A percentile compares a stretch with the other conserved stretches of the same genome.
These are phyloP conservation scores for Pyricularia pennisetigena DNA, from an alignment of 2,329 filamentous ascomycete species.

Conservation along the genomic window DNA sequence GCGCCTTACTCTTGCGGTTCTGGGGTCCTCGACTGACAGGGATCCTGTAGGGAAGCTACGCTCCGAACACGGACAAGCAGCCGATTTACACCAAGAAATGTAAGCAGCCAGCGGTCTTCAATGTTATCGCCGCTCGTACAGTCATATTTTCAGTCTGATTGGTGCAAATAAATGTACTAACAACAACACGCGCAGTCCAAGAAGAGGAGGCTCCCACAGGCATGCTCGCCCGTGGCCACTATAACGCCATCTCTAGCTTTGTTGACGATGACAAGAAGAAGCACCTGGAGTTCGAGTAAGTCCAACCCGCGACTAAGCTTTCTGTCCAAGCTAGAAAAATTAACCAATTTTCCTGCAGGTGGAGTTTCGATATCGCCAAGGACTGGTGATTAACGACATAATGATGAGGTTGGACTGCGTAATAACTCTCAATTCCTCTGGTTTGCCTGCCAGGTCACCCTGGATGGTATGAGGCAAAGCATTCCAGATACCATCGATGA, in stretches of 20 bases:
- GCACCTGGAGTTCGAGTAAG: conserved; percentile 71
- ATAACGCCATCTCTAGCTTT: conserved; percentile 83
- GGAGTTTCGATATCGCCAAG: conserved; percentile 95
- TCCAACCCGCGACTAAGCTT: neutral
- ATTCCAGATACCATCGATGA: neutral
- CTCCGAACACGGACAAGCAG: conserved; percentile 84
- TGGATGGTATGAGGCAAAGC: neutral
- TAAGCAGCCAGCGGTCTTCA: conserved; percentile 38
- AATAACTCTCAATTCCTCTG: neutral
- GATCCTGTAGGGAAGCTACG: conserved; percentile 68
- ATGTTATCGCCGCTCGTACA: neutral
- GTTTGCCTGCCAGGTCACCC: neutral
- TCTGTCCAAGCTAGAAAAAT: neutral
- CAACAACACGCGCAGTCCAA: conserved; percentile 49
- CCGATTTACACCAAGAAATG: conserved; percentile 84
- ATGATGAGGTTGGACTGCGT: neutral
- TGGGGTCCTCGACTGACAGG: conserved; percentile 7
- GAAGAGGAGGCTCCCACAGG: conserved; percentile 87
- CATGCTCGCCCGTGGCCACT: conserved; percentile 83
- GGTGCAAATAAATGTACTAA: neutral
- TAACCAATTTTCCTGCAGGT: conserved; percentile 24
- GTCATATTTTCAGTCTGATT: neutral
- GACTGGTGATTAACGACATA: conserved; percentile 56
- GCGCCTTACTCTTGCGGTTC: conserved; percentile 47
- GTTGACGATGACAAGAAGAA: conserved; percentile 89